Conservation (phyloP, 2,329 filamentous ascomycete genomes). For the Colletotrichum incanum region DNA sequence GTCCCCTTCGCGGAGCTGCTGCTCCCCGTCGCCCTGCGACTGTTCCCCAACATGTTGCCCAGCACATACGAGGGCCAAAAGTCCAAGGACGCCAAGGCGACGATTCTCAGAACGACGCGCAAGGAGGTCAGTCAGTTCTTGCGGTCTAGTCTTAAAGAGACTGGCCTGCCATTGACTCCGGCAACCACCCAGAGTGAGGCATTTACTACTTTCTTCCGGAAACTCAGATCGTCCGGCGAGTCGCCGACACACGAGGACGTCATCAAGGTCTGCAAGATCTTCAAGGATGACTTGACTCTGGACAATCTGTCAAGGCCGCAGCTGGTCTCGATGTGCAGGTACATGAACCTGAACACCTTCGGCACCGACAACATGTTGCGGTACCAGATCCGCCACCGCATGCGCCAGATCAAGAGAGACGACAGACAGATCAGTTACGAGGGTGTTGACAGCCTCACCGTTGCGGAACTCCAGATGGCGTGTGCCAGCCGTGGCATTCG, state of each 20-base stretch:
- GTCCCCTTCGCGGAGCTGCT: slow-evolving; percentile 96
- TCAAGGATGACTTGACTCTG: slow-evolving; percentile 96
- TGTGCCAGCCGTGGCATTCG: slow-evolving; percentile 93
- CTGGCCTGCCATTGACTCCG: slow-evolving; percentile 88
- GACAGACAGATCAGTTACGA: slow-evolving; percentile 95
- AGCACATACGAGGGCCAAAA: slow-evolving; percentile 97
- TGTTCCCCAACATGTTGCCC: slow-evolving; percentile 97
- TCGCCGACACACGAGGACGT: slow-evolving; percentile 90
- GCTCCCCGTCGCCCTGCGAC: slow-evolving; percentile 89
- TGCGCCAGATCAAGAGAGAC: slow-evolving; percentile 99
- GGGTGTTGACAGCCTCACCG: slow-evolving; percentile 93
- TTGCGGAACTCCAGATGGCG: slow-evolving; percentile 91
- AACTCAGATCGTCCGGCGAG: slow-evolving; percentile 93
- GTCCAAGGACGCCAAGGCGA: slow-evolving; percentile 90
- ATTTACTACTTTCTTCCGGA: slow-evolving; percentile 97
- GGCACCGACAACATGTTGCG: slow-evolving; percentile 98
- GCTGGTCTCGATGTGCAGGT: slow-evolving; percentile 96
- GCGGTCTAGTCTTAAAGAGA: slow-evolving; percentile 89
- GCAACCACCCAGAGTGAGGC: slow-evolving; percentile 92
- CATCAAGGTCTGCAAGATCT: slow-evolving; percentile 99
- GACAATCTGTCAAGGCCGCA: slow-evolving; percentile 98
- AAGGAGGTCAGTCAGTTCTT: slow-evolving; percentile 96
- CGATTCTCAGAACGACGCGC: slow-evolving; percentile 84
- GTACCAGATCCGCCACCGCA: slow-evolving; percentile 96
- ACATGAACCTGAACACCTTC: slow-evolving; percentile 98